Conservation (phyloP, 2,329 filamentous ascomycete species). For the Ophiosphaerella korrae region DNA sequence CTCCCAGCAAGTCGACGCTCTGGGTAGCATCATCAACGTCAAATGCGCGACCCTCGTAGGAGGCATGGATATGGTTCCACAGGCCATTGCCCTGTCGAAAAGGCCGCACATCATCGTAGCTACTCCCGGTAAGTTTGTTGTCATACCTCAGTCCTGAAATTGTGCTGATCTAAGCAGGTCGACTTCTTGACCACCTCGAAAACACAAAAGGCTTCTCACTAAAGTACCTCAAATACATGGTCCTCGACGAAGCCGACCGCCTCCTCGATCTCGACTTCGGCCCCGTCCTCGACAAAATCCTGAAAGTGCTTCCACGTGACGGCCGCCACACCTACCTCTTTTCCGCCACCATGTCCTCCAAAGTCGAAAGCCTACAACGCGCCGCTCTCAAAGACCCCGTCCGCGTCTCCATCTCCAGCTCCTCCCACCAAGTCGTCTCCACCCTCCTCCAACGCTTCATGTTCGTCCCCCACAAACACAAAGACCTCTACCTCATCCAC, state of each 20-base stretch:
- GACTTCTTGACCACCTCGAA: constrained; percentile 88
- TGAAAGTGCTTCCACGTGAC: constrained; percentile 76
- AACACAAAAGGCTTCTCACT: constrained; percentile 96
- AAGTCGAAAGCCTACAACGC: constrained; percentile 89
- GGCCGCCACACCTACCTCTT: constrained; percentile 75
- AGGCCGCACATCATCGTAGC: constrained; percentile 94
- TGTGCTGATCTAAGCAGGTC: constrained; percentile 46
- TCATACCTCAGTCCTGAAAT: no score
- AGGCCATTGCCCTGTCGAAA: constrained; percentile 90
- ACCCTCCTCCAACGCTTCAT: constrained; percentile 86
- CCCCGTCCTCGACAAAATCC: constrained; percentile 87
- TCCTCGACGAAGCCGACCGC: constrained; percentile 94
- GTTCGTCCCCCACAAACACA: constrained; percentile 76
- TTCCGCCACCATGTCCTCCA: constrained; percentile 91
- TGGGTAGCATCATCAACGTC: constrained; percentile 87
- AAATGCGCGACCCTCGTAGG: constrained; percentile 86
- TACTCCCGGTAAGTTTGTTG: constrained; percentile 62
- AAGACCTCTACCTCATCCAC: constrained; percentile 88
- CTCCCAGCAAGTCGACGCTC: constrained; percentile 81
- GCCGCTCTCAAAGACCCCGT: constrained; percentile 86
- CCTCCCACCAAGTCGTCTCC: constrained; percentile 88
- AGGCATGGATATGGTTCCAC: constrained; percentile 93
- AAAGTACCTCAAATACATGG: constrained; percentile 79
- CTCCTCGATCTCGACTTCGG: constrained; percentile 94
- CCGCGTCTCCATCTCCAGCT: constrained; percentile 78